Conservation (phyloP, 345 rosid species). For the Geranium rotundifolium region DNA sequence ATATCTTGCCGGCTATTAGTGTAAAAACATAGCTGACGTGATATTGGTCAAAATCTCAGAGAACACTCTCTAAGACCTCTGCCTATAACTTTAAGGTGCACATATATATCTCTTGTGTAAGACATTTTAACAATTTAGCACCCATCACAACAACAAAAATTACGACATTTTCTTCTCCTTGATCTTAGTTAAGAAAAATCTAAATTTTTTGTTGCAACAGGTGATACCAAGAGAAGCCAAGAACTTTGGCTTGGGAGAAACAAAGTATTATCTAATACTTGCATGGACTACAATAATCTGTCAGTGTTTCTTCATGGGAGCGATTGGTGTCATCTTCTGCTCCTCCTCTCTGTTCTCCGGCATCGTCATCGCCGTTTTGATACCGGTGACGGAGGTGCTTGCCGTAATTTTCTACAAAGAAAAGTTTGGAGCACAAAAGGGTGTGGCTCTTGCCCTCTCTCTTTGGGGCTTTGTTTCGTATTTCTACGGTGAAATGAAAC, state of each 20-base stretch:
- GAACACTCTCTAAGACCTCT: too few relatives aligned
- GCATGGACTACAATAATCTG: conserved; percentile 25
- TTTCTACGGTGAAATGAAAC: too few relatives aligned
- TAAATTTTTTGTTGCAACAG: conserved; percentile 24
- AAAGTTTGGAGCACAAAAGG: conserved; percentile 27
- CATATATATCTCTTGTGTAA: too few relatives aligned
- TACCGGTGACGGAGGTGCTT: conserved; percentile 30
- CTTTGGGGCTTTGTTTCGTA: conserved; percentile 43
- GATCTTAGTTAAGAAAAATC: too few relatives aligned
- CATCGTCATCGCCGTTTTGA: conserved; percentile 18
- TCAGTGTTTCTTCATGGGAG: conserved; percentile 26
- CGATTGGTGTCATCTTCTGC: conserved; percentile 27
- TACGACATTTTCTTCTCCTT: too few relatives aligned
- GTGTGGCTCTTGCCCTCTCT: conserved; percentile 27
- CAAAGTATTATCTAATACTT: conserved; percentile 24
- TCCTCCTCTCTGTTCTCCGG: conserved; percentile 35
- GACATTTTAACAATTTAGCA: too few relatives aligned
- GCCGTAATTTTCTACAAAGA: conserved; percentile 35
- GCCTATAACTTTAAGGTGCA: too few relatives aligned
- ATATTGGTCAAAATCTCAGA: too few relatives aligned
- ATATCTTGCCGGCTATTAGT: too few relatives aligned
- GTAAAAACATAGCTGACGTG: too few relatives aligned
- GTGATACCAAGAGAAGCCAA: conserved; percentile 20
- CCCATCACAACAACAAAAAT: too few relatives aligned
- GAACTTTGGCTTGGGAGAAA: conserved; percentile 21